Evolutionary conservation across 1,284 basidiomycete species (phyloP).

Genomic region (Ustilago esculenta): DNA sequence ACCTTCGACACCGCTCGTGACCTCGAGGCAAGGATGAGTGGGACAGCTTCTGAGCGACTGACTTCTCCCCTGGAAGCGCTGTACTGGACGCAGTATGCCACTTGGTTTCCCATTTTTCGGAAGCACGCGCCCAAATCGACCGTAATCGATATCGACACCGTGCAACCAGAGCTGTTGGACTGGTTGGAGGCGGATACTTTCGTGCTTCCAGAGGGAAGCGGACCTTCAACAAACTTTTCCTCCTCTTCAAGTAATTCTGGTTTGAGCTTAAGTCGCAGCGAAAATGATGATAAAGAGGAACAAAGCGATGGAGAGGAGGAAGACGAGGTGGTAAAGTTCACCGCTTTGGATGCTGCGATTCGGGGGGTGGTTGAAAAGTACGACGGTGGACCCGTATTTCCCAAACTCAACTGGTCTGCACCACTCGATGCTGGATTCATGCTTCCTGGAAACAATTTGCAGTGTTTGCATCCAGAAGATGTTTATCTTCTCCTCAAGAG

Average conservation of each 20-base stretch:
- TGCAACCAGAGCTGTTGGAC: conserved; percentile 75
- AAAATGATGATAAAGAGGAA: conserved; percentile 69
- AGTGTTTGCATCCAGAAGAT: conserved; percentile 86
- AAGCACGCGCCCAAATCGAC: conserved; percentile 79
- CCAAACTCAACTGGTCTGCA: conserved; percentile 73
- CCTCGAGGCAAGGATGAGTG: background rate
- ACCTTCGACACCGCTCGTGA: background rate
- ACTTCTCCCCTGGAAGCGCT: conserved; percentile 74
- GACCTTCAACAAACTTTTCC: conserved; percentile 67
- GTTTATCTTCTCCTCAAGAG: conserved; percentile 93
- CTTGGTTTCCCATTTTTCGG: conserved; percentile 84
- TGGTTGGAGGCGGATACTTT: conserved; percentile 84
- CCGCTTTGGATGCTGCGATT: conserved; percentile 78
- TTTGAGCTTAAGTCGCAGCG: conserved; percentile 73
- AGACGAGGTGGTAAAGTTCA: conserved; percentile 30
- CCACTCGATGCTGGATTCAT: conserved; percentile 85
- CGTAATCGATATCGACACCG: conserved; percentile 74
- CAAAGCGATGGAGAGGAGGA: conserved; percentile 37
- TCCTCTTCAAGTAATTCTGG: conserved; percentile 60
- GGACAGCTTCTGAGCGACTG: conserved; percentile 45
- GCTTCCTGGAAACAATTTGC: conserved; percentile 83
- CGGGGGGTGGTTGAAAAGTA: conserved; percentile 76
- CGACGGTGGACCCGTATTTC: conserved; percentile 79
- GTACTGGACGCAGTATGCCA: conserved; percentile 76
- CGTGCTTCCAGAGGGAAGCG: conserved; percentile 82